These are phyloP conservation scores for Fraxinus paxiana DNA, from an alignment of 305 asterid species.

Conservation along the genomic window DNA sequence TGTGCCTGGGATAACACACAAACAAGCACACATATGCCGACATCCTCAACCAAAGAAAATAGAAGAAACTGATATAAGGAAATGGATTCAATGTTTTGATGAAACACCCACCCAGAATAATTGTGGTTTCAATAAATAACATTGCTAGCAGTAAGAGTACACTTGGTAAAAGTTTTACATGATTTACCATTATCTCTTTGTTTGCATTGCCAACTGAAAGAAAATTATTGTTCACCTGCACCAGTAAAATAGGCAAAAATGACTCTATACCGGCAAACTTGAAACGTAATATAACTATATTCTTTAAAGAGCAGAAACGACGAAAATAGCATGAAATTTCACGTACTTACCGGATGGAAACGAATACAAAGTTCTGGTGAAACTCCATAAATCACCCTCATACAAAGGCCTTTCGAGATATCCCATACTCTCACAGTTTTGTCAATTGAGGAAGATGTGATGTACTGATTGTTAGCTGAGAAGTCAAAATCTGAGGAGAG, in stretches of 20 bases:
- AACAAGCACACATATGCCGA: background rate
- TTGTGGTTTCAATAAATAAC: background rate
- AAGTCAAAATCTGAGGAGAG: slow-evolving; percentile 79
- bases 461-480: slow-evolving; percentile 87
- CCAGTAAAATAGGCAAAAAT: slow-evolving; percentile 11
- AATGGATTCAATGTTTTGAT: background rate
- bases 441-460: slow-evolving; percentile 83
- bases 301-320: slow-evolving; percentile 4
- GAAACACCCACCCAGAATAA: background rate
- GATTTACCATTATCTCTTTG: slow-evolving; percentile 73
- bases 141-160: background rate
- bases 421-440: slow-evolving; percentile 97
- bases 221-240: slow-evolving; percentile 89
- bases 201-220: slow-evolving; percentile 86
- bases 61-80: background rate
- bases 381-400: slow-evolving; percentile 88
- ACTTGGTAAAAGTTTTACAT: slow-evolving; percentile 13
- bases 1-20: background rate
- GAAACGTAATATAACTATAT: background rate
- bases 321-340: slow-evolving; percentile 5
- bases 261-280: background rate
- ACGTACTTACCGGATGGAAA: slow-evolving; percentile 80
- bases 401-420: slow-evolving; percentile 77
- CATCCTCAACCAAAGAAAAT: background rate
- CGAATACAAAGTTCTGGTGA: slow-evolving; percentile 85